These are phyloP conservation scores for Huntiella decipiens DNA, from an alignment of 2,329 filamentous ascomycete species.

Conservation along the genomic window DNA sequence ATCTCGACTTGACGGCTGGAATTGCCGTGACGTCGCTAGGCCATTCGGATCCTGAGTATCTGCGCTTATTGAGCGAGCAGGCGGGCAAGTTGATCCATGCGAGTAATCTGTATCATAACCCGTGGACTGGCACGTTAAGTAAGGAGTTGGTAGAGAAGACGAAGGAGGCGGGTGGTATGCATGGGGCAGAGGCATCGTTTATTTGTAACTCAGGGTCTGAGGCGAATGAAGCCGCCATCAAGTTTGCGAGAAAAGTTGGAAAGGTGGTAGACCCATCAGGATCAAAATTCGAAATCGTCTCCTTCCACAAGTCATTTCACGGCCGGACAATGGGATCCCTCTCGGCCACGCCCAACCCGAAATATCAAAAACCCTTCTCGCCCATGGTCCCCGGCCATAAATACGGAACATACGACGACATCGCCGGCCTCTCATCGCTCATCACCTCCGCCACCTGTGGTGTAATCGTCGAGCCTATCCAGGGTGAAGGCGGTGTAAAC, in stretches of 20 bases:
- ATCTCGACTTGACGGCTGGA: constrained; percentile 86
- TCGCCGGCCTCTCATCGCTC: constrained; percentile 48
- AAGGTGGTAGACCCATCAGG: constrained; percentile 54
- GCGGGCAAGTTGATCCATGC: constrained; percentile 67
- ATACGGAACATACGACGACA: constrained; percentile 72
- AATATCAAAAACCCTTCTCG: constrained; percentile 87
- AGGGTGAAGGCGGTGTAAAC: constrained; percentile 88
- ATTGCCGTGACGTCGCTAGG: constrained; percentile 91
- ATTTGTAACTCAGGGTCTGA: constrained; percentile 93
- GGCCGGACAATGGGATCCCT: constrained; percentile 89
- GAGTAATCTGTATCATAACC: constrained; percentile 94
- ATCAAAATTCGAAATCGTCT: constrained; percentile 66
- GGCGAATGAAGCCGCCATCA: constrained; percentile 94
- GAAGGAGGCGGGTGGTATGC: constrained; percentile 59
- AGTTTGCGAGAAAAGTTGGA: constrained; percentile 85
- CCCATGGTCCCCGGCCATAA: constrained; percentile 91
- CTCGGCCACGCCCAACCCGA: constrained; percentile 92
- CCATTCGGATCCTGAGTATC: constrained; percentile 68
- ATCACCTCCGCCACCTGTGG: constrained; percentile 78
- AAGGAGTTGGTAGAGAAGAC: constrained; percentile 73
- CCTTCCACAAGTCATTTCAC: constrained; percentile 84
- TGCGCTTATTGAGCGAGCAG: constrained; percentile 59
- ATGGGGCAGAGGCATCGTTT: constrained; percentile 62
- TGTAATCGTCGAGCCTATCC: constrained; percentile 91
- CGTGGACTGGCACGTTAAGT: constrained; percentile 80